Percentiles rank a stretch among this genome's conserved stretches.
phyloP scores from a whole-genome alignment of 2,329 filamentous ascomycete genomes.

The Xylaria sp. region DNA sequence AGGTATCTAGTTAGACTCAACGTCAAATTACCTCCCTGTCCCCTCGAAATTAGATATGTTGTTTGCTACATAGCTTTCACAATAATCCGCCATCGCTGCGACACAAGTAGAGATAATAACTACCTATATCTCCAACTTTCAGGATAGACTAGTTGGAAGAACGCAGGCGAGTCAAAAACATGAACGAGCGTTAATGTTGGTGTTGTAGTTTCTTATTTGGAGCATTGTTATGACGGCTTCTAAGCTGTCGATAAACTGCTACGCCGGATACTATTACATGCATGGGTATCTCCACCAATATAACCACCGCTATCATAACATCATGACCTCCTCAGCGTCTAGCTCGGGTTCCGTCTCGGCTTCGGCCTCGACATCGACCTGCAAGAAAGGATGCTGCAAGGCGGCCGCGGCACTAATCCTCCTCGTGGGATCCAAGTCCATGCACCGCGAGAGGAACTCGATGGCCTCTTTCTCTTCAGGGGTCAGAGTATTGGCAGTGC shows the following conservation, averaged over 20 bases:
- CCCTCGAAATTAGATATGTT: not conserved
- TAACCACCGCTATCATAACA: slow-evolving; percentile 42
- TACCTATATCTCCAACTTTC: not conserved
- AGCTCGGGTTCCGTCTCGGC: slow-evolving; percentile 41
- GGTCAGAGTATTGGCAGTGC: slow-evolving; percentile 62
- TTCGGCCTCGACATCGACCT: slow-evolving; percentile 47
- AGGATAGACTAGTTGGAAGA: not conserved
- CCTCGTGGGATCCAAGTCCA: slow-evolving; percentile 79
- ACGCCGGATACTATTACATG: slow-evolving; percentile 18
- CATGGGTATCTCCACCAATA: slow-evolving; percentile 30
- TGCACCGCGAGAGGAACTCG: slow-evolving; percentile 74
- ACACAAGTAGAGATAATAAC: not conserved
- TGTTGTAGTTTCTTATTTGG: not conserved
- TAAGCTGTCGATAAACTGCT: not conserved
- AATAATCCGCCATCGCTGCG: too few relatives aligned
- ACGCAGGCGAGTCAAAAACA: not conserved
- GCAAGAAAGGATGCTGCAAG: slow-evolving; percentile 76
- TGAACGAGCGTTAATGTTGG: not conserved
- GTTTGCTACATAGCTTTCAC: not conserved
- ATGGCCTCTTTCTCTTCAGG: slow-evolving; percentile 78
- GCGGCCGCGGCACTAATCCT: slow-evolving; percentile 81
- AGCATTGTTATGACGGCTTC: not conserved
- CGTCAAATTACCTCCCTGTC: not conserved
- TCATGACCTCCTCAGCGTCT: slow-evolving; percentile 54
- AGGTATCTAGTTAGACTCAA: not conserved